phyloP scores from a whole-genome alignment of 768 basidiomycete genomes.

The Scleroderma citrinum region DNA sequence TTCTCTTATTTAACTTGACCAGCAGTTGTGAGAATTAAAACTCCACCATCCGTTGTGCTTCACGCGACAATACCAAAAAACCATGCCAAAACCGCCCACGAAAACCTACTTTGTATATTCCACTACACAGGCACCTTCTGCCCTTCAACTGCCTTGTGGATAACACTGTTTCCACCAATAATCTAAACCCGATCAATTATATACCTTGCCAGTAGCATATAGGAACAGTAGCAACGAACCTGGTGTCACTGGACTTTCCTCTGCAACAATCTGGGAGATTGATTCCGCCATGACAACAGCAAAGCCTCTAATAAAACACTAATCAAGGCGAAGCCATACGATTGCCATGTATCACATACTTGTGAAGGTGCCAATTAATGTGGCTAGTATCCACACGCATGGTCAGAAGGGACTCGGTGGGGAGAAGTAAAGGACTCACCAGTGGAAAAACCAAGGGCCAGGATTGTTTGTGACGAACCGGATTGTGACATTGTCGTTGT shows the following conservation, averaged over 20 bases:
- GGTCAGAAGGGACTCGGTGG: not conserved
- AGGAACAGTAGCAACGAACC: slow-evolving; percentile 1
- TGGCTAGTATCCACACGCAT: slow-evolving; percentile 9
- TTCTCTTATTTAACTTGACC: too few species aligned
- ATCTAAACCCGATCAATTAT: not conserved
- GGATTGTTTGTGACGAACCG: slow-evolving; percentile 64
- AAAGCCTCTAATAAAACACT: slow-evolving; percentile 31
- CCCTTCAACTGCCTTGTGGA: not conserved
- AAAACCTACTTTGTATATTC: too few species aligned
- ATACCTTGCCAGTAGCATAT: not conserved
- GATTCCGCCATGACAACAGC: slow-evolving; percentile 15
- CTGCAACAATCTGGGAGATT: slow-evolving; percentile 1
- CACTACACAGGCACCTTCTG: too few species aligned
- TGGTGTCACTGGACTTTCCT: slow-evolving; percentile 10
- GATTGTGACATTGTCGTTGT: slow-evolving; percentile 39
- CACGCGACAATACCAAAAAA: too few species aligned
- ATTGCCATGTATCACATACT: slow-evolving; percentile 6
- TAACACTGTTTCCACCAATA: slow-evolving; percentile 12
- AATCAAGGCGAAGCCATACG: slow-evolving; percentile 1
- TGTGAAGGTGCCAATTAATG: slow-evolving; percentile 15
- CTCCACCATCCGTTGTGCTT: too few species aligned
- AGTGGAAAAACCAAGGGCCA: slow-evolving; percentile 19
- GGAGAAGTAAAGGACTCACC: slow-evolving; percentile 5
- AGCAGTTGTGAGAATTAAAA: too few species aligned
- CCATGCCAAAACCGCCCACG: too few species aligned